phyloP scores from a whole-genome alignment of 768 basidiomycete species.

The Clavaria fumosa region DNA sequence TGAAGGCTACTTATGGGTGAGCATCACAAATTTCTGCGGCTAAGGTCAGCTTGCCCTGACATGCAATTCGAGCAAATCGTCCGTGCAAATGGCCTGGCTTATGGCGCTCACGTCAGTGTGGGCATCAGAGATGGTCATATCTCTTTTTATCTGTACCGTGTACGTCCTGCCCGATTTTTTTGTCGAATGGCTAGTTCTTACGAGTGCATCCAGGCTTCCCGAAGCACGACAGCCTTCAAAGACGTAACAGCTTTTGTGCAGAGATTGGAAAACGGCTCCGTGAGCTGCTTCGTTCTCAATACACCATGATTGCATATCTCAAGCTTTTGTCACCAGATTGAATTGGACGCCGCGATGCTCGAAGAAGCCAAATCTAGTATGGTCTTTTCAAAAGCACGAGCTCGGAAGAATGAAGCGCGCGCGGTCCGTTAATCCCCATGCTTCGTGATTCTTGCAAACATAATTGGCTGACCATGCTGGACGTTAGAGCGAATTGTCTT shows the following conservation, averaged over 20 bases:
- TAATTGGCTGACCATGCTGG: too few relatives aligned
- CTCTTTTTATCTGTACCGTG: slow-evolving; percentile 66
- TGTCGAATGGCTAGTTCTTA: slow-evolving; percentile 2
- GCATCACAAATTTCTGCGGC: not conserved
- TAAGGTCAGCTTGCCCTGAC: too few relatives aligned
- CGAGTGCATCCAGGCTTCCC: slow-evolving; percentile 44
- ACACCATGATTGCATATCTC: not conserved
- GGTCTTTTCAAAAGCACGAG: slow-evolving; percentile 67
- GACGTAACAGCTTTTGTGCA: slow-evolving; percentile 67
- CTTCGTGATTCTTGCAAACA: too few relatives aligned
- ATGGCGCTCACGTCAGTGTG: slow-evolving; percentile 64
- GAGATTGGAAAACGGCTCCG: slow-evolving; percentile 71
- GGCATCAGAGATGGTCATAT: slow-evolving; percentile 71
- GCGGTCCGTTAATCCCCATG: slow-evolving; percentile 56
- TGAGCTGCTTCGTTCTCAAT: slow-evolving; percentile 21
- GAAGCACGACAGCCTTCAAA: slow-evolving; percentile 62
- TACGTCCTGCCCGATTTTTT: slow-evolving; percentile 19
- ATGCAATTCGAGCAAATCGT: too few relatives aligned
- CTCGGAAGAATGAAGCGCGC: slow-evolving; percentile 71
- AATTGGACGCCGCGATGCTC: slow-evolving; percentile 62
- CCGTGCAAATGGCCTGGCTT: slow-evolving; percentile 89
- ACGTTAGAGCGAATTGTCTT: too few relatives aligned
- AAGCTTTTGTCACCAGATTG: slow-evolving; percentile 36
- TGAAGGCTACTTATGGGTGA: slow-evolving; percentile 89
- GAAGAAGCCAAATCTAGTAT: slow-evolving; percentile 89